Conservation (phyloP, 441 rosid species). For the Adansonia grandidieri region DNA sequence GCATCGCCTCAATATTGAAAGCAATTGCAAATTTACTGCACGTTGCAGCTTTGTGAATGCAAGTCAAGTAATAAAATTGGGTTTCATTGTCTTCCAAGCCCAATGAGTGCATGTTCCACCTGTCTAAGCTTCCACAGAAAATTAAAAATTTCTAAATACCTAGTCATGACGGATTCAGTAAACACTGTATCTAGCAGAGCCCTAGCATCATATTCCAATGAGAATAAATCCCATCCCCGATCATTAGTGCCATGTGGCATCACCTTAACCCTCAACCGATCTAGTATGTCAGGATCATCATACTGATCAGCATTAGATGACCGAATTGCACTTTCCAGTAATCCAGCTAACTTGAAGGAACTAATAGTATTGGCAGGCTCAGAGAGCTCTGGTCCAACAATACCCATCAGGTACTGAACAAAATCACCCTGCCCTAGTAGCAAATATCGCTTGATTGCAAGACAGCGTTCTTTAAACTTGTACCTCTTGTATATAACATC, state of each 20-base stretch:
- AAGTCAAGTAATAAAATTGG: conserved; percentile 82
- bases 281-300: conserved; percentile 87
- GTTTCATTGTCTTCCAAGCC: conserved; percentile 99
- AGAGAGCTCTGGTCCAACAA: conserved; percentile 85
- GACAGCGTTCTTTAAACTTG: conserved; percentile 91
- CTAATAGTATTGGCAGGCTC: conserved; percentile 95
- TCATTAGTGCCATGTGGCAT: conserved; percentile 90
- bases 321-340: conserved; percentile 83
- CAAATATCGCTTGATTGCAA: conserved; percentile 92
- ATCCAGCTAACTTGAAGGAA: conserved; percentile 87
- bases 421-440: conserved; percentile 97
- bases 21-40: conserved; percentile 70
- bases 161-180: conserved; percentile 81
- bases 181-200: conserved; percentile 87
- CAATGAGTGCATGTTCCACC: conserved; percentile 93
- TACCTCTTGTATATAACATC: conserved; percentile 81
- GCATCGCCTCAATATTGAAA: conserved; percentile 81
- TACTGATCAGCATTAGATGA: conserved; percentile 98
- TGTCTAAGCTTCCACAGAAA: conserved; percentile 93
- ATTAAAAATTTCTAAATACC: conserved; percentile 81
- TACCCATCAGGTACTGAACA: conserved; percentile 96
- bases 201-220: conserved; percentile 89
- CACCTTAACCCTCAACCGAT: conserved; percentile 84
- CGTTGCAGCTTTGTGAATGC: conserved; percentile 77
- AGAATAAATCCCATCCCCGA: conserved; percentile 96